Base-by-base conservation (phyloP, 345 rosid genomes). In the Citrus mangshanensis region DNA sequence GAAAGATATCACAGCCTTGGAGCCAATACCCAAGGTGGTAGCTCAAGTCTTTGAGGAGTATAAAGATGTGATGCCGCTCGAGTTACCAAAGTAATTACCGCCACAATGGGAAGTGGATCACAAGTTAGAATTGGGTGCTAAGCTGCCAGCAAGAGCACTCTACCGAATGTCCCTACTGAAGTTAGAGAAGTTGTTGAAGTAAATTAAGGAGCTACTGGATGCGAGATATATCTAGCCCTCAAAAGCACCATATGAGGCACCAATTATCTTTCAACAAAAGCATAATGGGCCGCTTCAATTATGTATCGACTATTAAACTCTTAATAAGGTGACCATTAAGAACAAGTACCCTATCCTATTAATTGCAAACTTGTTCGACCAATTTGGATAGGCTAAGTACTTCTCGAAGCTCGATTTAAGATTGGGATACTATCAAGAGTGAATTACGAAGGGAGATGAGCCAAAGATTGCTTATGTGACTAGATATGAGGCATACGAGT, bases 111-210 rank as follows among this genome's bases (percentile, higher is more conserved):
- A 10, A 21, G 4, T 58, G 0, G 67, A 16, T 16, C 22, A 63
- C 0, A 63, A 28, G 37, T 14, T 63, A 0, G 9, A 30, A 9
- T 0, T 63, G 0, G 1, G 9, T 1, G 21, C 8, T 0, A 63
- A 16, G 1, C 22, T 10, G 0, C 22, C 0, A 5, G 9, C 9
- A 27, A 5, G 5, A 3, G 37, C 22, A 0, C 67, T 8, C 0
- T 13, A 63, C 4, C 0, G 0, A 0, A 14, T 63, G 3, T 5
- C 10, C 4, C 37, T 2, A 0, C 0, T 1, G 0, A 5, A 62
- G 67, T 62, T 28, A 28, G 6, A 2, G 7, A 8, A 63, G 4
- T 25, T 28, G 1, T 0, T 0, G 46, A 8, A 0, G 46, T 12
- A 40, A 40, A 9, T 40, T 40, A 40, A 40, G 0, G 12, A 40